phyloP scores from a whole-genome alignment of 2,329 filamentous ascomycete species.

The Scopulariopsis brevicaulis region DNA sequence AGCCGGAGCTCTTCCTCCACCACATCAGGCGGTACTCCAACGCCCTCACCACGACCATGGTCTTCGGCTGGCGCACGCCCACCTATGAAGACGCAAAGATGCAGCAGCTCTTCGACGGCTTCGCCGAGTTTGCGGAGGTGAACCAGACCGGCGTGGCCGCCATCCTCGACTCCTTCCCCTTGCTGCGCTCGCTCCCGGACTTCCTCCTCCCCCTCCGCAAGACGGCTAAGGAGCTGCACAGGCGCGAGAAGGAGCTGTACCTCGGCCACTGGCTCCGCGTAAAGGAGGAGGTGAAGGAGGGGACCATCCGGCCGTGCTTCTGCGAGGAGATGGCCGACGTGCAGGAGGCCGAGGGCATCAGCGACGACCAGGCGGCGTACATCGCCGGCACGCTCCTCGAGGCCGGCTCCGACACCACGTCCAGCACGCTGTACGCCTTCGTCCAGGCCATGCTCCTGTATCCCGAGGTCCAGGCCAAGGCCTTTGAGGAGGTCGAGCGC shows the following conservation, averaged over 20 bases:
- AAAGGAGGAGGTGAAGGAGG: slow-evolving; percentile 6
- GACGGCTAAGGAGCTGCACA: slow-evolving; percentile 23
- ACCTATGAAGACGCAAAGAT: slow-evolving; percentile 29
- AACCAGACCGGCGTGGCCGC: slow-evolving; percentile 27
- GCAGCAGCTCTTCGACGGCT: slow-evolving; percentile 28
- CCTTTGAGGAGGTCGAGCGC: slow-evolving; percentile 26
- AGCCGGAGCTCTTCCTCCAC: slow-evolving; percentile 27
- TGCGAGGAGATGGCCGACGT: slow-evolving; percentile 9
- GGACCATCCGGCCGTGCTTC: slow-evolving; percentile 11
- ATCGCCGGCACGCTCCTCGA: slow-evolving; percentile 10
- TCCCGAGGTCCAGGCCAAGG: slow-evolving; percentile 26
- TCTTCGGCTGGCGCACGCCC: slow-evolving; percentile 33
- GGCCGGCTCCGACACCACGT: slow-evolving; percentile 12
- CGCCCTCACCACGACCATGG: slow-evolving; percentile 36
- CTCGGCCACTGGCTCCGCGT: slow-evolving; percentile 8
- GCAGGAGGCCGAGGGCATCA: slow-evolving; percentile 9
- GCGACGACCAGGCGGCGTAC: slow-evolving; percentile 10
- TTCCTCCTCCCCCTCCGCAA: slow-evolving; percentile 4
- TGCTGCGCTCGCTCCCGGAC: slow-evolving; percentile 15
- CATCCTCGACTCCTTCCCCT: slow-evolving; percentile 33
- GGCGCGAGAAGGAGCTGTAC: slow-evolving; percentile 8
- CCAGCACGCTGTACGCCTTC: slow-evolving; percentile 22
- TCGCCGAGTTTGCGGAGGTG: slow-evolving; percentile 27
- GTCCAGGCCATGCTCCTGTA: slow-evolving; percentile 33
- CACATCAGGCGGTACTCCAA: slow-evolving; percentile 36